Evolutionary conservation across 163 green algal genomes (phyloP), one percentile per base, ranked within the genome.

Genomic region (Chlorella variabilis): DNA sequence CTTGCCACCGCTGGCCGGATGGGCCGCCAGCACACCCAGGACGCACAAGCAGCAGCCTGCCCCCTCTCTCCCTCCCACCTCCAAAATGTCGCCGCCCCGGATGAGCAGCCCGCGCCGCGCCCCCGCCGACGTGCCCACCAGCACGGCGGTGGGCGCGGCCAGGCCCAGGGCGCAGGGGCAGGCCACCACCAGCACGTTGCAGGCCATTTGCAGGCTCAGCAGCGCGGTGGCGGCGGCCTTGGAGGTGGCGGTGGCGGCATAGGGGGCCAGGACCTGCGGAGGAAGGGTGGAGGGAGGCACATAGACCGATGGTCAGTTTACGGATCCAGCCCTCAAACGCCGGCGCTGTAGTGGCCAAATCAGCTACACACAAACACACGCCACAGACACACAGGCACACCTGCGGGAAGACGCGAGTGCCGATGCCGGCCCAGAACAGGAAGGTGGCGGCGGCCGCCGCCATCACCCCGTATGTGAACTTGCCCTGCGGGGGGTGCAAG

Each of bases 151-250:
- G n/a, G 95, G 95, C 7, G 94, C 95, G n/a, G 95, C 95, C 38
- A 98, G 90, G 36, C 95, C 95, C n/a, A 98, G 88, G 3, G 95
- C 95, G 82, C 95, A 98, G 41, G 95, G 95, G 87, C 95, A 98
- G 15, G 95, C 94, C 27, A 98, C 93, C 63, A 97, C 93, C 74
- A 99, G 84, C 78, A 99, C 96, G 80, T 96, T 98, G 89, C 92
- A 97, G 0, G 95, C 96, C 78, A 99, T 91, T 88, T 98, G 96
- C 65, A 94, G 75, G 34, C 76, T 83, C 34, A 98, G 89, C 73
- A 97, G 87, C 42, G 96, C 73, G 27, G 49, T 75, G 36, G 81
- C 84, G 38, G 81, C 79, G 59, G 51, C 58, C 29, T 49, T 66
- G 58, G 75, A 83, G 27, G 69, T 4, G 48, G 71, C 75, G 21